phyloP scores from a whole-genome alignment of 768 basidiomycete genomes.

The Hirschioporus abietinus region DNA sequence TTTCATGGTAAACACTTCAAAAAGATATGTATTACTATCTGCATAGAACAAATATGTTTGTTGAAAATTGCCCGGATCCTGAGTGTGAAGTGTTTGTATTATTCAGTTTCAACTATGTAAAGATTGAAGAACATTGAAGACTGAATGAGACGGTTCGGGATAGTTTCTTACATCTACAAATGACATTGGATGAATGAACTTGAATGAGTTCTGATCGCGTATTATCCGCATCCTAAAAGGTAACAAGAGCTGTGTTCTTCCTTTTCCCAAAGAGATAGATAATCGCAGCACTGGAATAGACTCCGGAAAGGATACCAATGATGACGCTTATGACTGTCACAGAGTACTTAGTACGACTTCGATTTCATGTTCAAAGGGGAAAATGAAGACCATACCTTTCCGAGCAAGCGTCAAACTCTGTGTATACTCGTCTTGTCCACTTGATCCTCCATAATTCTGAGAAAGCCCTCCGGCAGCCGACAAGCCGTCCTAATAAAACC shows the following conservation, averaged over 20 bases:
- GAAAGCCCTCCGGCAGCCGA: slow-evolving; percentile 54
- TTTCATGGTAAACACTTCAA: background rate
- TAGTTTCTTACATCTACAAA: background rate
- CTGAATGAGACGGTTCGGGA: background rate
- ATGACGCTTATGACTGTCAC: slow-evolving; percentile 40
- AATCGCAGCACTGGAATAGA: slow-evolving; percentile 84
- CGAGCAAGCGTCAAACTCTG: slow-evolving; percentile 1
- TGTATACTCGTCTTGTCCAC: slow-evolving; percentile 35
- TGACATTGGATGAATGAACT: background rate
- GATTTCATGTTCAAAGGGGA: background rate
- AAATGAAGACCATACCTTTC: background rate
- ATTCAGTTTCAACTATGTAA: background rate
- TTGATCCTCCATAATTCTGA: slow-evolving; percentile 53
- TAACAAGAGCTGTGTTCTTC: slow-evolving; percentile 83
- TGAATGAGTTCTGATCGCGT: background rate
- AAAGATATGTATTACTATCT: background rate
- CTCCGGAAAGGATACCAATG: slow-evolving; percentile 83
- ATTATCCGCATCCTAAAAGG: slow-evolving; percentile 41
- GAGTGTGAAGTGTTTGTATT: background rate
- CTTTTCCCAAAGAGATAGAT: slow-evolving; percentile 83
- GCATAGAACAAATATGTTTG: background rate
- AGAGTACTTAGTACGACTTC: background rate
- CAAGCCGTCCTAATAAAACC: slow-evolving; percentile 23
- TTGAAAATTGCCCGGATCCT: background rate
- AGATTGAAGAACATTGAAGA: background rate